Evolutionary conservation across 768 basidiomycete genomes (phyloP), one percentile per base, ranked within the genome.

Genomic region (Boletus patriciae): DNA sequence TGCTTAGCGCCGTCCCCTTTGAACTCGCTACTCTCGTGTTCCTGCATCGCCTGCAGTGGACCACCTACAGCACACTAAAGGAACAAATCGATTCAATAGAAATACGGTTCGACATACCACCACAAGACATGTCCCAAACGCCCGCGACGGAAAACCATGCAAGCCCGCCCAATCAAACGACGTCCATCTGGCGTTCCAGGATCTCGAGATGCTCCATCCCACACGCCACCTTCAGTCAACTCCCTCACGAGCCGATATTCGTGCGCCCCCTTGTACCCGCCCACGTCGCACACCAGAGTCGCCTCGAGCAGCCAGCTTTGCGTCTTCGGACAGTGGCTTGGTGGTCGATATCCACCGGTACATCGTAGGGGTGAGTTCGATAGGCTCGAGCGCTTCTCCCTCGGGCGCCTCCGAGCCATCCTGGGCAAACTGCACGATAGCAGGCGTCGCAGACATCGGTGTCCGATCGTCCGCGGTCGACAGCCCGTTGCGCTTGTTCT

Each of bases 161-260:
- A n/a, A n/a, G n/a, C n/a, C n/a, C n/a, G n/a, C n/a, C n/a, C n/a
- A n/a, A n/a, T n/a, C n/a, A n/a, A n/a, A n/a, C n/a, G n/a, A n/a
- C n/a, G n/a, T n/a, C n/a, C n/a, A 62, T 59, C 52, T 63, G 61
- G 29, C 27, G 57, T 59, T 86, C 83, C 42, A 90, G 66, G 12
- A 77, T 50, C 59, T 83, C 85, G 63, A 90, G 73, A 72, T 90
- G 88, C 1, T 65, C 69, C 67, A 89, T 82, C 16, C 86, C 87
- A 66, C 88, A 91, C 2, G 79, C 79, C 0, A 78, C 87, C 51
- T 71, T 75, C 19, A 78, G 74, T 78, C 81, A 86, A 60, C n/a
- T 88, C 82, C 52, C 73, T 80, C 21, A 87, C 85, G 6, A 88
- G 74, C 33, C 85, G 78, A 63, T 91, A 91, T 63, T 86, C 87